Conservation (phyloP, 331 rosid genomes). For the Cucumis variabilis region DNA sequence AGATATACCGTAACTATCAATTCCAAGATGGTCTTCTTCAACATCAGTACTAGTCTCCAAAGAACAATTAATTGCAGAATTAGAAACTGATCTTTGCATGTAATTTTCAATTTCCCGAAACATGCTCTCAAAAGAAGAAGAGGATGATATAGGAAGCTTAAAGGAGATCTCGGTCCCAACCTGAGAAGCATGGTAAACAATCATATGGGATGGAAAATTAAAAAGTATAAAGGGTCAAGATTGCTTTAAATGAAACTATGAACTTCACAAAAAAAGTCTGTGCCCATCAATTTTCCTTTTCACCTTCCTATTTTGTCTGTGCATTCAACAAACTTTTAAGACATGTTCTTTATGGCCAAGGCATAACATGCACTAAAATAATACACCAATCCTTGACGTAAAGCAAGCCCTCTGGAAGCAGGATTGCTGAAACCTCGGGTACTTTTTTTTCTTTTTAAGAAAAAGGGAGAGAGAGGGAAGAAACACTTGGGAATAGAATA, state of each 20-base stretch:
- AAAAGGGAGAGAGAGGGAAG: not conserved
- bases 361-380: not conserved
- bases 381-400: slow-evolving; percentile 9
- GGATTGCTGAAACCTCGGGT: not conserved
- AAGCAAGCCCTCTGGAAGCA: not conserved
- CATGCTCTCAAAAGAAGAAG: slow-evolving; percentile 84
- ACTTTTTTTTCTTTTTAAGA: not conserved
- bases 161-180: slow-evolving; percentile 99
- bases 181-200: slow-evolving; percentile 52
- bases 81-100: slow-evolving; percentile 56
- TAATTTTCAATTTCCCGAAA: slow-evolving; percentile 97
- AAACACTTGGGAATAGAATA: not conserved
- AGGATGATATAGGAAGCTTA: slow-evolving; percentile 94
- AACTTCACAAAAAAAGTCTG: not conserved
- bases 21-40: slow-evolving; percentile 65
- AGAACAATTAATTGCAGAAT: not conserved
- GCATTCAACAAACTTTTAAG: slow-evolving; percentile 16
- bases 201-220: not conserved
- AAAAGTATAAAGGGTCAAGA: not conserved
- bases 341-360: not conserved
- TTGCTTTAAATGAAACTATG: not conserved
- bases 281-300: not conserved
- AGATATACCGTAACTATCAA: slow-evolving; percentile 97
- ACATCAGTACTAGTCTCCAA: slow-evolving; percentile 29
- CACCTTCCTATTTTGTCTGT: not conserved